Conservation (phyloP, 352 stramenopile genomes). For the Stramenopiles sp. region DNA sequence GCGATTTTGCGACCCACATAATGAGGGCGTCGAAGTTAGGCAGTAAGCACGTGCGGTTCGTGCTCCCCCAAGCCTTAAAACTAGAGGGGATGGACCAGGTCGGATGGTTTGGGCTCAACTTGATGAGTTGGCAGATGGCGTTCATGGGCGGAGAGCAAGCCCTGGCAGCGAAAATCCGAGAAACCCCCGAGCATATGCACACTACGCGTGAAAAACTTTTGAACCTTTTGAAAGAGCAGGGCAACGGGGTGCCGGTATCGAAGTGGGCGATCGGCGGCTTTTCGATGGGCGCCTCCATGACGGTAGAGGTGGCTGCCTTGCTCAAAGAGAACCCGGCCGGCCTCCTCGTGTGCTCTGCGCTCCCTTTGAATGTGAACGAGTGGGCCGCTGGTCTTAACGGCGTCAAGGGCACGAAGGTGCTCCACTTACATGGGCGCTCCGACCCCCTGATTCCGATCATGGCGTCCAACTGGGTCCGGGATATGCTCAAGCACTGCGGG, state of each 20-base stretch:
- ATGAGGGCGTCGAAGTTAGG: neutral
- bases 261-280: neutral
- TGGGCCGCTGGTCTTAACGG: neutral
- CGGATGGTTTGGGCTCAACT: neutral
- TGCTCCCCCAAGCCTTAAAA: neutral
- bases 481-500: neutral
- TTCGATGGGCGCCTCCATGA: neutral
- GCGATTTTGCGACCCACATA: neutral
- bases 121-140: neutral
- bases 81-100: neutral
- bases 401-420: neutral
- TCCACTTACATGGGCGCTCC: neutral
- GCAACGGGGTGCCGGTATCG: neutral
- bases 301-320: neutral
- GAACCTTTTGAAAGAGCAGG: neutral
- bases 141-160: neutral
- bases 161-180: neutral
- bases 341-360: neutral
- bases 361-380: neutral
- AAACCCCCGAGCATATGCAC: neutral
- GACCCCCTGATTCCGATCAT: neutral
- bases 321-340: neutral
- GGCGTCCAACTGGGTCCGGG: neutral
- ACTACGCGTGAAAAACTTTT: neutral
- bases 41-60: neutral